Base-by-base conservation (phyloP, 2,329 filamentous ascomycete species). In the Diaporthe aspalathi region DNA sequence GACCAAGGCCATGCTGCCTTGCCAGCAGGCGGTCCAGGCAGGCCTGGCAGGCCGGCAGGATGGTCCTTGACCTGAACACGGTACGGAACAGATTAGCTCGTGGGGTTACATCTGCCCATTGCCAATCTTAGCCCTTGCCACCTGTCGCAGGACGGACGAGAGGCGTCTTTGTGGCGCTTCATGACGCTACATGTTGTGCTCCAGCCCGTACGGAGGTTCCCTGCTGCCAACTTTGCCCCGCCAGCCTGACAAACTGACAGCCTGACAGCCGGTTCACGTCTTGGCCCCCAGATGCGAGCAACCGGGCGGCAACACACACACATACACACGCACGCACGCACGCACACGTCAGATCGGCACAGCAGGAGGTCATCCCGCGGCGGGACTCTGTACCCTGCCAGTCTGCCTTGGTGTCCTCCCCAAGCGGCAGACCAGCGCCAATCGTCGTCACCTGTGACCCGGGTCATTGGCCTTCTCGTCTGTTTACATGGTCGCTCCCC, bases 141-240 rank as follows among this genome's bases (percentile, higher is more conserved):
- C n/a, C 20, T 8, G 45, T 24, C 29, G 50, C 52, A 49, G n/a
- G n/a, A n/a, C n/a, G 45, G 47, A 53, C 45, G 22, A 47, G 45
- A 66, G 62, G 47, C 62, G 62, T 53, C 52, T 45, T 47, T 57
- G 29, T 50, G 32, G 53, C 66, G 32, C 29, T 14, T 32, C 52
- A 68, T 57, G 52, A 57, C 66, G 66, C 66, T 35, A 57, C 5
- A 57, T 57, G 52, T 38, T 52, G 66, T 57, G 66, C 66, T 68
- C 20, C 29, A n/a, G 22, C 43, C n/a, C 22, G 24, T 16, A 56
- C 29, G 14, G 29, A 38, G 53, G 53, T 47, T 32, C n/a, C 57
- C 57, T 32, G 38, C 40, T 49, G 52, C 66, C 66, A 57, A 57
- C 32, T 67, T 47, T 56, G 43, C 40, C 40, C 8, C 5, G 54